phyloP scores from a whole-genome alignment of 345 rosid genomes.

The Hypericum perforatum region DNA sequence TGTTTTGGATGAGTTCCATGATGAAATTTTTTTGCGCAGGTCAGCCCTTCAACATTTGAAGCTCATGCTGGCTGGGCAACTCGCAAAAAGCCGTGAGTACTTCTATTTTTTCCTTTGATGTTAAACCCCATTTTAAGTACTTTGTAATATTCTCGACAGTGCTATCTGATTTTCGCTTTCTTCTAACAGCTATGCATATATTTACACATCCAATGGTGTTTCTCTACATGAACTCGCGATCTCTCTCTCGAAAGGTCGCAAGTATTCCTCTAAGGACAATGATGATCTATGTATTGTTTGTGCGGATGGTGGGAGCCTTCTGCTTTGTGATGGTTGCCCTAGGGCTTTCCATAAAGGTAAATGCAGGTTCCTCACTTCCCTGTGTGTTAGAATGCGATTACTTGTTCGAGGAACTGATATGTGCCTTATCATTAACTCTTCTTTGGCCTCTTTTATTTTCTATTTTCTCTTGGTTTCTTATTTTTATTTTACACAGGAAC shows the following conservation, averaged over 20 bases:
- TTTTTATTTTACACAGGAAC: too few species aligned
- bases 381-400: too few species aligned
- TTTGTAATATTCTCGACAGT: neutral
- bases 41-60: constrained; percentile 89
- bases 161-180: neutral
- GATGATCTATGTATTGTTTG: constrained; percentile 80
- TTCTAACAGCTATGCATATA: constrained; percentile 68
- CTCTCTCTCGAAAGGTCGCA: constrained; percentile 68
- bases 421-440: too few species aligned
- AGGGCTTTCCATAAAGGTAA: constrained; percentile 94
- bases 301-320: constrained; percentile 90
- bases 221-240: constrained; percentile 94
- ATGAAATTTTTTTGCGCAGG: constrained; percentile 34
- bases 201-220: constrained; percentile 93
- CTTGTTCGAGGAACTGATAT: too few species aligned
- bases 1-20: constrained; percentile 11
- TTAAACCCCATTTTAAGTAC: too few species aligned
- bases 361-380: neutral
- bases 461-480: too few species aligned
- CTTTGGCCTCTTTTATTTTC: too few species aligned
- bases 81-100: constrained; percentile 91
- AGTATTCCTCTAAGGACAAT: constrained; percentile 65
- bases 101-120: too few species aligned
- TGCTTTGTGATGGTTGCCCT: constrained; percentile 95
- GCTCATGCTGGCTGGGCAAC: constrained; percentile 94